These are phyloP conservation scores for Cymodocea nodosa DNA, from an alignment of 116 monocot species.

Conservation along the genomic window DNA sequence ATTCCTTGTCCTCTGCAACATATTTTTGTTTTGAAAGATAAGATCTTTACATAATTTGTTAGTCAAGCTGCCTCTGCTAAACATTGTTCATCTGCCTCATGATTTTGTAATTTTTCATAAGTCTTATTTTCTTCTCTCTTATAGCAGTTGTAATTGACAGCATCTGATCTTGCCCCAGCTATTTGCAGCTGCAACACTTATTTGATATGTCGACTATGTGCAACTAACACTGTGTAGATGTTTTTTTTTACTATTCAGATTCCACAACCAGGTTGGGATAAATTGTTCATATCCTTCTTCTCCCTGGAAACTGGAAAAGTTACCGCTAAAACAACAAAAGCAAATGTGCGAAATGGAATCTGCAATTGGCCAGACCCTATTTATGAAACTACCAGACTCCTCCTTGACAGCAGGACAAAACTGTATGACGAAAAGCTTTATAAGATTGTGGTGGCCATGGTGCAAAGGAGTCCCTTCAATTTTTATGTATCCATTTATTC, in stretches of 20 bases:
- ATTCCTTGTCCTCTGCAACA: not conserved
- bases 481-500: not conserved
- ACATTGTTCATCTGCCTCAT: no score
- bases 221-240: no score
- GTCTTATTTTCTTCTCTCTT: no score
- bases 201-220: no score
- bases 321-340: constrained; percentile 82
- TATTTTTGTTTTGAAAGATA: not conserved
- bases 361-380: constrained; percentile 99
- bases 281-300: constrained; percentile 78
- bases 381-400: constrained; percentile 92
- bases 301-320: constrained; percentile 60
- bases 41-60: no score
- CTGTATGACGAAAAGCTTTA: constrained; percentile 87
- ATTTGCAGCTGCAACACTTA: no score
- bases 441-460: constrained; percentile 93
- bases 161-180: no score
- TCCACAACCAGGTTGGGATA: constrained; percentile 97
- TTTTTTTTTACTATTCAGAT: constrained; percentile 28
- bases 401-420: constrained; percentile 61
- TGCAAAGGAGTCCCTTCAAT: constrained; percentile 14
- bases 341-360: constrained; percentile 78
- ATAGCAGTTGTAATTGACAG: no score
- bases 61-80: no score
- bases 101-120: no score